Evolutionary conservation across 2,329 filamentous ascomycete genomes (phyloP), one percentile per base, ranked within the genome.

Genomic region (Cladosporium halotolerans): DNA sequence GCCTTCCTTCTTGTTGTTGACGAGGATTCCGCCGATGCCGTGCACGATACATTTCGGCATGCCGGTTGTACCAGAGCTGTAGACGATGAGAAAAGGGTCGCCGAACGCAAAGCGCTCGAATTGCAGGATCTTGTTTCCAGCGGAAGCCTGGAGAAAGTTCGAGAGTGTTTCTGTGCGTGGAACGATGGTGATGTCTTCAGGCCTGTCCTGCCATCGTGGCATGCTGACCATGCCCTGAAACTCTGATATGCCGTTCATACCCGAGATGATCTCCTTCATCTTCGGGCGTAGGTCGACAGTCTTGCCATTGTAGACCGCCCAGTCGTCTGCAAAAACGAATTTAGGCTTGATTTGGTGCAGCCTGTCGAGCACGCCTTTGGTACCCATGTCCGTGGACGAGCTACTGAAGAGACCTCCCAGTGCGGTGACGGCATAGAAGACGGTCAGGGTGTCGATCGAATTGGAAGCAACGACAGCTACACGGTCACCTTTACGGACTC

Each of bases 11-110:
- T 68, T 68, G 2, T 66, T 64, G 45, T 70, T 87, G 58, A 89
- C 57, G 31, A 88, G 68, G 1, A 81, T 71, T 0, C 85, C 84
- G 3, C 86, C 86, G 1, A 82, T 79, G 1, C 82, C 84, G 67
- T 95, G 89, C 2, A 92, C 87, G 58, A 95, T 93, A 55, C 88
- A 90, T 65, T 95, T 95, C 10, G 89, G 89, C 16, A 80, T 82
- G 3, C 89, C 89, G 0, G 89, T 95, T 0, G 89, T 95, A 2
- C 89, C 89, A 1, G 84, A 88, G 0, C 85, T 81, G 63, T 89
- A 95, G 9, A 68, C 65, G 34, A 95, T 79, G 33, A 92, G 71
- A 68, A 88, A 85, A 0, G 89, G 88, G 58, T 92, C 86, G 28
- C 83, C 76, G 66, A 91, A 93, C 0, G 70, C 77, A 5, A 88